Conservation (phyloP, 179 eudicot species). For the Silene coronaria region DNA sequence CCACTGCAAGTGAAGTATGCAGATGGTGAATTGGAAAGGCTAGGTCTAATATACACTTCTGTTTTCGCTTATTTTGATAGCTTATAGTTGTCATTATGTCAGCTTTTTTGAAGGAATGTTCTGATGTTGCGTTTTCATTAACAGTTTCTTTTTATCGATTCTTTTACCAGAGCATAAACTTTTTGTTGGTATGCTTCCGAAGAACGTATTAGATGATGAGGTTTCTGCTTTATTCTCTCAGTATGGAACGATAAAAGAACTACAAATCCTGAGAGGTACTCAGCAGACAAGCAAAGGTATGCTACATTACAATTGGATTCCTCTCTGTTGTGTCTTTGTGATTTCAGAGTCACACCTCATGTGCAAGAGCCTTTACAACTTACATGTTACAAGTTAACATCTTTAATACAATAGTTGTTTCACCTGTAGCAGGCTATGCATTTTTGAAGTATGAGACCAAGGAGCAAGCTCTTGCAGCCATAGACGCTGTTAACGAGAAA, state of each 20-base stretch:
- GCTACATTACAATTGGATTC: background rate
- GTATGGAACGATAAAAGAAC: conserved; percentile 73
- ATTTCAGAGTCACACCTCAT: background rate
- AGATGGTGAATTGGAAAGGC: conserved; percentile 97
- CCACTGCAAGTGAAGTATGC: conserved; percentile 99
- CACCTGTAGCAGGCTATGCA: conserved; percentile 68
- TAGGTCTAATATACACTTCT: conserved; percentile 43
- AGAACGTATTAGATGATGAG: conserved; percentile 81
- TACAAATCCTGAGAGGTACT: conserved; percentile 89
- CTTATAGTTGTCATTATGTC: background rate
- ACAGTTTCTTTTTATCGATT: conserved; percentile 17
- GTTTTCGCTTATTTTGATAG: conserved; percentile 14
- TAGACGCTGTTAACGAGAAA: conserved; percentile 82
- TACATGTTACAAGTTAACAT: background rate
- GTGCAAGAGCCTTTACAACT: background rate
- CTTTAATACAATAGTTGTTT: background rate
- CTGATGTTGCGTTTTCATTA: background rate
- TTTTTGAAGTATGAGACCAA: conserved; percentile 92
- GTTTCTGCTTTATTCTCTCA: conserved; percentile 78
- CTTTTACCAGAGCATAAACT: conserved; percentile 78
- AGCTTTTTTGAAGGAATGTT: background rate
- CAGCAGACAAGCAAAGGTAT: conserved; percentile 97
- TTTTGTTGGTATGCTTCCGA: conserved; percentile 98
- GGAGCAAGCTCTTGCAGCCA: conserved; percentile 93
- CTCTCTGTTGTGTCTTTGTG: background rate